These are phyloP conservation scores for Saksenaea vasiformis DNA, from an alignment of 371 early-diverging fungal species.

Conservation along the genomic window DNA sequence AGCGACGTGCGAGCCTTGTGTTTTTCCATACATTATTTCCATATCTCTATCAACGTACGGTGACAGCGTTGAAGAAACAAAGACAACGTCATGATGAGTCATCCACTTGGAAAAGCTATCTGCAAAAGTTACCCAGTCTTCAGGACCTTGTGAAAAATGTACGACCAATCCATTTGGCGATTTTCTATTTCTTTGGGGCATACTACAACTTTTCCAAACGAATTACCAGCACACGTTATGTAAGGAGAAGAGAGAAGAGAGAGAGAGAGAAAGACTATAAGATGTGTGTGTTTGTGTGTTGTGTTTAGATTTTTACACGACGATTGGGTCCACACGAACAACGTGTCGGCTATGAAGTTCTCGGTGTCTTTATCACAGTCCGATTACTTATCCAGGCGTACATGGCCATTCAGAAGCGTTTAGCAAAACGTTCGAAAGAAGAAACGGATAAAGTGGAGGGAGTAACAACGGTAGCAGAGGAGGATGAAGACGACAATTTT, in stretches of 20 bases:
- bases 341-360: slow-evolving; percentile 78
- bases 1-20: slow-evolving; percentile 58
- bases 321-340: slow-evolving; percentile 75
- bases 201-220: slow-evolving; percentile 82
- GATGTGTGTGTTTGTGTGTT: no score
- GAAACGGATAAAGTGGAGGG: slow-evolving; percentile 13
- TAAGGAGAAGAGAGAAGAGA: slow-evolving; percentile 28
- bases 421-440: slow-evolving; percentile 14
- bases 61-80: slow-evolving; percentile 49
- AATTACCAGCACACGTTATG: slow-evolving; percentile 75
- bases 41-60: slow-evolving; percentile 56
- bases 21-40: slow-evolving; percentile 60
- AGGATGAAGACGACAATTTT: slow-evolving; percentile 49
- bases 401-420: slow-evolving; percentile 38
- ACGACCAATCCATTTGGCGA: slow-evolving; percentile 69
- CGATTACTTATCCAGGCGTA: slow-evolving; percentile 64
- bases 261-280: no score
- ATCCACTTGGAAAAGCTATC: slow-evolving; percentile 1
- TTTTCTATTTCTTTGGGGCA: slow-evolving; percentile 83
- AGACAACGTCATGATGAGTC: slow-evolving; percentile 16
- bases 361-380: slow-evolving; percentile 77
- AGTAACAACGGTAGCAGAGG: slow-evolving; percentile 18
- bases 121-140: slow-evolving; percentile 21
- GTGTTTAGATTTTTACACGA: slow-evolving; percentile 78
- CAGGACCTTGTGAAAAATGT: slow-evolving; percentile 47